Evolutionary conservation across 2,329 filamentous ascomycete genomes (phyloP), one percentile per base, ranked within the genome.

Genomic region (Pseudovirgaria hyperparasitica): DNA sequence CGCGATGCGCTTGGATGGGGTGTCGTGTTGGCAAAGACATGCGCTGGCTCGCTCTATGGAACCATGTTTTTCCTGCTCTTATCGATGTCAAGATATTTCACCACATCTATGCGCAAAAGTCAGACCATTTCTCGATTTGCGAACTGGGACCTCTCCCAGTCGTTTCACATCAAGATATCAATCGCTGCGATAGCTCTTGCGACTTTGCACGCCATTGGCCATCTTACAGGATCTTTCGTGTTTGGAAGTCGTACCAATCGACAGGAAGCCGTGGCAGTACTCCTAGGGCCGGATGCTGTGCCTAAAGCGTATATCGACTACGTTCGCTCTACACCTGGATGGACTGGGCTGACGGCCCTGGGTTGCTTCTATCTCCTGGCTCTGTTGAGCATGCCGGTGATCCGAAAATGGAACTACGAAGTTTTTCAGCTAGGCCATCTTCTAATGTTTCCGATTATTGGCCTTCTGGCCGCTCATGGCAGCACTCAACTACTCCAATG

Each of bases 361-460:
- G 54, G 57, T 0, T 50, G 66, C 1, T 67, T 71, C 42, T 71
- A 63, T 31, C 36, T 59, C 0, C 50, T 72, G 1, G 56, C 57
- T 0, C 30, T 61, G 1, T 41, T 69, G 18, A 67, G 63, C 29
- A 59, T 67, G 34, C 67, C 68, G 0, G 53, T 52, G 16, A 51
- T 72, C 0, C 54, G 67, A 0, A 58, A 50, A 9, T 60, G 59
- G 55, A 67, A 57, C 35, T 71, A 71, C 27, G 64, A 73, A 35
- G 37, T 70, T 12, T 73, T 73, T 34, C 67, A 72, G 35, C 48
- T 70, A 1, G 63, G 60, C 0, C 68, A 72, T 35, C 34, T 72
- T 5, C 57, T 72, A 19, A 70, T 72, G 63, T 72, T 63, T 22
- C 68, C 67, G 6, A 64, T 72, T 12, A 62, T 72, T 16, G 67